A percentile compares a stretch with the other conserved stretches of the same genome.
These are phyloP conservation scores for Skeletonema menzelii DNA, from an alignment of 108 stramenopile genomes.

Conservation along the genomic window DNA sequence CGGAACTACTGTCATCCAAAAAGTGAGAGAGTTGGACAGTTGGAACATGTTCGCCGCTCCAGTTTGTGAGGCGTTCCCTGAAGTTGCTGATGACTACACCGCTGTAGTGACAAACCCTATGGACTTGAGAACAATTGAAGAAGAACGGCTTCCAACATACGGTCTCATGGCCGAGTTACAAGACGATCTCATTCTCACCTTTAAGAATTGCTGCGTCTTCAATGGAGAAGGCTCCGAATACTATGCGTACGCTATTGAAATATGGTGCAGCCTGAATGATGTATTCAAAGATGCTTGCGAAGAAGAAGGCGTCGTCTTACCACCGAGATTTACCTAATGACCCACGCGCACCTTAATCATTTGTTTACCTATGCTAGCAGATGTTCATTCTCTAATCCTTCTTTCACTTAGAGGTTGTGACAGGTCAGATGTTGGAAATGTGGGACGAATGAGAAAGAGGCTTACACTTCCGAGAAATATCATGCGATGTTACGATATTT, in stretches of 20 bases:
- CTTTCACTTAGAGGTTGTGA: too few species aligned
- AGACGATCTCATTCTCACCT: conserved; percentile 62
- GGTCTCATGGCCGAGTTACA: conserved; percentile 62
- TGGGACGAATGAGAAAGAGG: too few species aligned
- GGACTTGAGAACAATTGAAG: conserved; percentile 82
- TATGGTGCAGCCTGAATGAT: conserved; percentile 32
- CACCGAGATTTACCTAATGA: conserved; percentile 13
- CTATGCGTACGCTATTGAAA: conserved; percentile 19
- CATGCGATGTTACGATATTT: too few species aligned
- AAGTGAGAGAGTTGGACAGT: conserved; percentile 37
- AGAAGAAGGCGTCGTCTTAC: conserved; percentile 16
- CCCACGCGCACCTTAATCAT: too few species aligned
- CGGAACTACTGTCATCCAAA: conserved; percentile 16
- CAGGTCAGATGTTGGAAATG: too few species aligned
- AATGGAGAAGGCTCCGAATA: conserved; percentile 50
- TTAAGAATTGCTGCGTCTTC: conserved; percentile 66
- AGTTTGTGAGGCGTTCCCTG: conserved; percentile 66
- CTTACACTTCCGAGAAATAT: too few species aligned
- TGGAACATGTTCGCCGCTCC: conserved; percentile 51
- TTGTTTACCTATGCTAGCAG: too few species aligned
- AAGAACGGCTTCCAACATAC: conserved; percentile 61
- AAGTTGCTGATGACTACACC: conserved; percentile 53
- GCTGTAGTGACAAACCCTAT: conserved; percentile 56
- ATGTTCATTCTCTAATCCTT: too few species aligned
- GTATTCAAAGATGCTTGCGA: conserved; percentile 29